Evolutionary conservation across 129 eudicot genomes (phyloP), one percentile per base, ranked within the genome.

Genomic region (Cynara cardunculus): DNA sequence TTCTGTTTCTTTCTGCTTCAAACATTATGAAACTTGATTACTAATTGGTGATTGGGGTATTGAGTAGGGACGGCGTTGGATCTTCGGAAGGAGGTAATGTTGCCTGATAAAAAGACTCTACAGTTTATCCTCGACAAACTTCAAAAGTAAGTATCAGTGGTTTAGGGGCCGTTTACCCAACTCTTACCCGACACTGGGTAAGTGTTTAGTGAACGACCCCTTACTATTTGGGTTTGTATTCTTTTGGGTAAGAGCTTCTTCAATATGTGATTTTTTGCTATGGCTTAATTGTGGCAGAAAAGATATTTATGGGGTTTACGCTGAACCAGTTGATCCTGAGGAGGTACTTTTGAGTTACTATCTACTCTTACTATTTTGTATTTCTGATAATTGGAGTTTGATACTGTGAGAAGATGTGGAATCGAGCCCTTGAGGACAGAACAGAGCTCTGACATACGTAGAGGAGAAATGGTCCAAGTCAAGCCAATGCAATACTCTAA

Each of bases 301-400:
- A 81, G 98, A 94, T 77, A 89, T 85, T 44, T 94, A 94, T 87
- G 98, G 97, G 41, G 98, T 94, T 77, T 94, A 94, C 78, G 93
- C 98, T 9, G 97, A 88, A 69, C 98, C 98, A 10, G 98, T 91
- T 82, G 97, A 94, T 89, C 95, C 98, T 4, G 98, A 94, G 31
- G 98, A 94, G 97, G 98, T 93, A 82, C 27, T 70, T 79, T 66
- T 26, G 16, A 35, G 71, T 44, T 41, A 56, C 74, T 83, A 16
- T 59, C 37, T 41, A 5, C 61, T 66, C 68, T 59, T 26, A 21
- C 56, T 70, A 19, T 67, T 27, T 59, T 80, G 32, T n/a, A 31
- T 14, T 34, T 70, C 5, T 64, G 72, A 24, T 65, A 10, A 34
- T 34, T 84, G 72, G 21, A 67, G 35, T 34, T 78, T 68, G 32